Evolutionary conservation across 169 alveolate genomes (phyloP).

Genomic region (Eimeria tenella): DNA sequence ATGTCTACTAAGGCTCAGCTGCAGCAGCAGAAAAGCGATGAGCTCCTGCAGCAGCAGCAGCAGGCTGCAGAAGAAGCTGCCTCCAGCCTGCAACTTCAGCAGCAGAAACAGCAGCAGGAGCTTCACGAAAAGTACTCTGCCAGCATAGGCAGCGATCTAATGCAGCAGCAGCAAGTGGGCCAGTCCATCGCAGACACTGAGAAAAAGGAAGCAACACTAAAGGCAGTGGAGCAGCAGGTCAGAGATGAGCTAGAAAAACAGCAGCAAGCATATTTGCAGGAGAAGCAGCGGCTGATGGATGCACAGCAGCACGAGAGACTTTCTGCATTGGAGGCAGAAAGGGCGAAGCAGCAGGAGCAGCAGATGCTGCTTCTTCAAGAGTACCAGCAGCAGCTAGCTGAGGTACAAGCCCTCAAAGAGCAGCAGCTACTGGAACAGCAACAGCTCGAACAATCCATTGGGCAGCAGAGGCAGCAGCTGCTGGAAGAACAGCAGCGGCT

Average conservation of each 20-base stretch:
- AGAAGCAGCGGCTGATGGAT: constrained; percentile 38
- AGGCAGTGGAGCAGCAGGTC: constrained; percentile 1
- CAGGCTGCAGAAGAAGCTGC: constrained; percentile 14
- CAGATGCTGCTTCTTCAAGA: constrained; percentile 11
- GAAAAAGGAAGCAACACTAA: not conserved
- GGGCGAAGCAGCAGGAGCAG: constrained; percentile 36
- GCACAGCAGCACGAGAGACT: not conserved
- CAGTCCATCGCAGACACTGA: not conserved
- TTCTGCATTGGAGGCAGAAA: constrained; percentile 10
- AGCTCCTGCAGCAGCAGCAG: constrained; percentile 56
- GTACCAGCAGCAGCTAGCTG: constrained; percentile 22
- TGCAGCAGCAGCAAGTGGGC: constrained; percentile 45
- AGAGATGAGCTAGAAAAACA: not conserved
- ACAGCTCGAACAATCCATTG: not conserved
- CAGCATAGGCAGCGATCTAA: not conserved
- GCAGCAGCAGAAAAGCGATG: constrained; percentile 63
- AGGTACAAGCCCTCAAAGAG: constrained; percentile 8
- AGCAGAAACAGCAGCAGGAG: constrained; percentile 57
- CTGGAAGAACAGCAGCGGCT: constrained; percentile 55
- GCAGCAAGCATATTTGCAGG: constrained; percentile 1
- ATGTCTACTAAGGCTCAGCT: constrained; percentile 14
- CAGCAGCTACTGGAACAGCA: constrained; percentile 49
- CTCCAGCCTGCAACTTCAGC: constrained; percentile 49
- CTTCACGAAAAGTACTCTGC: not conserved
- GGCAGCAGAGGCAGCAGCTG: constrained; percentile 63